Conservation (phyloP, 2,329 filamentous ascomycete species). For the Aspergillus neoniger region DNA sequence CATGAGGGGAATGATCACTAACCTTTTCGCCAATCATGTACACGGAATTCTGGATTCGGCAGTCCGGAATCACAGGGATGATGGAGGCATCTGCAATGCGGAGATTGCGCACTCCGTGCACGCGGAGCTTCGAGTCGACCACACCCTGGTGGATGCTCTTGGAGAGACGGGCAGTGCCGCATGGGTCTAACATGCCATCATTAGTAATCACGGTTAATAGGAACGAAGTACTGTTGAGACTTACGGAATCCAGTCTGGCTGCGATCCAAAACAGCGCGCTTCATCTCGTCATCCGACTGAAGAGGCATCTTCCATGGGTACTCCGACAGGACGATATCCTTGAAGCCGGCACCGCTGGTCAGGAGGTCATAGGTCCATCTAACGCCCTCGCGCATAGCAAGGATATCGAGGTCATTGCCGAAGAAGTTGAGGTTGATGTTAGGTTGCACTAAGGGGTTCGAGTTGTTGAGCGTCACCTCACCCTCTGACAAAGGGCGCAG, state of each 20-base stretch:
- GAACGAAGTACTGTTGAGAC: not conserved
- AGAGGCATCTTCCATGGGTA: conserved; percentile 65
- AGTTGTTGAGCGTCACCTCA: conserved; percentile 44
- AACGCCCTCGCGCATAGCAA: conserved; percentile 61
- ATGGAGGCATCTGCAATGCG: conserved; percentile 59
- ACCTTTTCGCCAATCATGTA: conserved; percentile 61
- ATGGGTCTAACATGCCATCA: conserved; percentile 45
- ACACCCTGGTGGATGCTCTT: conserved; percentile 56
- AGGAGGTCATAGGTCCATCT: conserved; percentile 59
- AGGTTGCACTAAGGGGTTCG: conserved; percentile 41
- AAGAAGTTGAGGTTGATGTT: conserved; percentile 51
- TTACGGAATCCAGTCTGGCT: conserved; percentile 52
- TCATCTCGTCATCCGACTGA: conserved; percentile 59
- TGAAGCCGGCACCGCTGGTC: conserved; percentile 59
- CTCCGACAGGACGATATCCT: conserved; percentile 40
- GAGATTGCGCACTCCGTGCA: conserved; percentile 57
- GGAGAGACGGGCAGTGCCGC: conserved; percentile 57
- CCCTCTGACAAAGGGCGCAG: conserved; percentile 50
- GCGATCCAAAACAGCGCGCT: conserved; percentile 58
- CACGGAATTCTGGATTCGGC: conserved; percentile 62
- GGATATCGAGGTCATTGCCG: conserved; percentile 54
- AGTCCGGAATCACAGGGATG: conserved; percentile 57
- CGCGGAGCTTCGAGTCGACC: conserved; percentile 53
- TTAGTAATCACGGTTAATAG: not conserved
- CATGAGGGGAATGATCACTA: not conserved